These are phyloP conservation scores for Trichoderma koningiopsis DNA, from an alignment of 2,329 filamentous ascomycete species.

Conservation along the genomic window DNA sequence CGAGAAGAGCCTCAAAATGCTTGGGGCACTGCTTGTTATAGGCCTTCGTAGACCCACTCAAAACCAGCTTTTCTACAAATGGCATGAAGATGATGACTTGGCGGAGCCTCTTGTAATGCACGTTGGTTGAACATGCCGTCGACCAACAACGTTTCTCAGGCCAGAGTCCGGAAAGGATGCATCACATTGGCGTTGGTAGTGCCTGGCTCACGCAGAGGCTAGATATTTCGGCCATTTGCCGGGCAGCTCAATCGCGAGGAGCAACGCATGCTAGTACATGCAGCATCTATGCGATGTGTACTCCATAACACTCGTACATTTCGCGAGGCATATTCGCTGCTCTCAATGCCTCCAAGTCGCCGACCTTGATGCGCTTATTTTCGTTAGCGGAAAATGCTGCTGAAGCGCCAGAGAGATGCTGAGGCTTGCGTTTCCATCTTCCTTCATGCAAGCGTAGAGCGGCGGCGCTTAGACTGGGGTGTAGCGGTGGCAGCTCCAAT, in stretches of 20 bases:
- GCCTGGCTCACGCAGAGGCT: not conserved
- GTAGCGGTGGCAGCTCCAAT: conserved; percentile 7
- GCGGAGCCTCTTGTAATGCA: conserved; percentile 21
- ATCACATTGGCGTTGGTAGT: not conserved
- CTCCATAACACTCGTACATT: not conserved
- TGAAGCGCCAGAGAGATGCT: conserved; percentile 20
- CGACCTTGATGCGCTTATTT: not conserved
- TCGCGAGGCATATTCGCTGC: not conserved
- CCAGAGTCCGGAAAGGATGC: not conserved
- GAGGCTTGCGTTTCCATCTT: not conserved
- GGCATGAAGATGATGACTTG: conserved; percentile 8
- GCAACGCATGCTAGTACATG: not conserved
- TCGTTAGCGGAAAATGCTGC: not conserved
- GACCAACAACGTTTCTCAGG: conserved; percentile 17
- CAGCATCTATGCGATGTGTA: not conserved
- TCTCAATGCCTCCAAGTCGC: not conserved
- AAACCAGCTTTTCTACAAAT: conserved; percentile 5
- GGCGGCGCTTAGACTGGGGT: conserved; percentile 26
- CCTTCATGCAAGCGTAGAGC: conserved; percentile 6
- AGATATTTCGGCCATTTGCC: not conserved
- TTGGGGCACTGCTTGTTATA: conserved; percentile 11
- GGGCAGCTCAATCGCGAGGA: conserved; percentile 7
- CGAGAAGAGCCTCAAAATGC: conserved; percentile 14
- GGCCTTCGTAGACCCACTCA: conserved; percentile 9
- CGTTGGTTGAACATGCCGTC: conserved; percentile 2